Base-by-base conservation (phyloP, 441 rosid genomes). In the Melastoma candidum region DNA sequence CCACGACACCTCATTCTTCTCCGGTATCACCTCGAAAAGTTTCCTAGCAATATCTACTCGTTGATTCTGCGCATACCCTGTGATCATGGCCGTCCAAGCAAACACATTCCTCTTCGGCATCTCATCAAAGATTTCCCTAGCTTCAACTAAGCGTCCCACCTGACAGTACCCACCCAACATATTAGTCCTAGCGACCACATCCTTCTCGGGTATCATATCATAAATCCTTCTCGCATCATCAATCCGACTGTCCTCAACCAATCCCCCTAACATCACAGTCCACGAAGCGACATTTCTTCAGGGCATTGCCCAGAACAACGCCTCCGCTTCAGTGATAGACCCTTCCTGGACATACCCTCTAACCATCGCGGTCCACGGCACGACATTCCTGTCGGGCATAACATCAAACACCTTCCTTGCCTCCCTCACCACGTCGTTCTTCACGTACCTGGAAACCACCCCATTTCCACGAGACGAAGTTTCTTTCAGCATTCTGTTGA, bases 241-340 rank as follows among this genome's bases (percentile, higher is more conserved):
- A 0, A 81, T 48, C 12, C 81, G 78, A 26, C 76, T 68, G 27
- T 70, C 76, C 13, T 65, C 77, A 59, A 81, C 67, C 61, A 85
- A 65, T 13, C 90, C 95, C 63, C 90, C 80, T 50, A 83, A 62
- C 87, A 85, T 85, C 50, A 85, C 90, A 29, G 90, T 83, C 92
- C 88, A 86, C 36, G 92, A 83, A 36, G 81, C 73, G 55, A 77
- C 79, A 66, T 83, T 83, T 75, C 54, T 83, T 68, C 66, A 82
- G 0, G 90, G 95, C 80, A 81, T 85, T 71, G 32, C 59, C 88
- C 80, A 77, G 67, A 85, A 85, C 59, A 85, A 63, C 0, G 47
- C 54, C 55, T 81, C 92, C 0, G 85, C 92, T 53, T 76, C 74
- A 29, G 13, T 25, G 13, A 74, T 61, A 79, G 71, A 68, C 53